Percentiles rank a stretch among this genome's conserved stretches.
These are phyloP conservation scores for Metschnikowia amazonensis DNA, from an alignment of 805 yeast species.

Conservation along the genomic window DNA sequence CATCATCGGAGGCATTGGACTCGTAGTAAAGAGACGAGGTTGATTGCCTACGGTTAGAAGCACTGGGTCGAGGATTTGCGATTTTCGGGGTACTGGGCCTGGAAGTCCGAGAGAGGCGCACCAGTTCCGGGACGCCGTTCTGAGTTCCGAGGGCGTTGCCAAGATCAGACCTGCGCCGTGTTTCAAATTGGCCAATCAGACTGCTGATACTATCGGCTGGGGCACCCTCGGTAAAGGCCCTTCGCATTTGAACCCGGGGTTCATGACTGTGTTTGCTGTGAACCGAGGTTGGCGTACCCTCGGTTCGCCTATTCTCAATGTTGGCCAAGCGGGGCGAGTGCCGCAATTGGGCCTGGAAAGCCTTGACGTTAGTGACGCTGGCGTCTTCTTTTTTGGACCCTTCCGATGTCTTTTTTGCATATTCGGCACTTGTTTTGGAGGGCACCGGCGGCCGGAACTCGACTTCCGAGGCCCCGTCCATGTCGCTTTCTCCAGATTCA, in stretches of 20 bases:
- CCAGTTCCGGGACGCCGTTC: background rate
- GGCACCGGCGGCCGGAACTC: conserved; percentile 2
- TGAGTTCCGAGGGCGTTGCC: background rate
- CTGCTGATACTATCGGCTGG: background rate
- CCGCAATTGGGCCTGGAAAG: background rate
- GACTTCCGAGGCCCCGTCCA: background rate
- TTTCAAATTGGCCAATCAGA: background rate
- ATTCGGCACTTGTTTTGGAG: background rate
- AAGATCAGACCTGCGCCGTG: background rate
- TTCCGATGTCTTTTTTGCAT: too few species aligned
- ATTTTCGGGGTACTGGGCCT: background rate
- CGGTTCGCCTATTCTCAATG: background rate
- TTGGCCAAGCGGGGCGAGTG: background rate
- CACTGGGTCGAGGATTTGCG: background rate
- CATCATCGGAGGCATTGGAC: conserved; percentile 16
- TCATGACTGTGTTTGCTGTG: background rate
- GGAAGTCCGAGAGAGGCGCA: background rate
- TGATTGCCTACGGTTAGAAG: background rate
- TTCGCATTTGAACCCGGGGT: background rate
- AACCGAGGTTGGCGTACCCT: conserved; percentile 1
- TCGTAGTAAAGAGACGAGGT: background rate
- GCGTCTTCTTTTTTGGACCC: background rate
- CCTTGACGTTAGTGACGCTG: conserved; percentile 2
- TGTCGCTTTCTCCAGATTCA: background rate
- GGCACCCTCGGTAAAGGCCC: conserved; percentile 4